Percentiles rank a stretch among this genome's conserved stretches.
Evolutionary conservation across 2,329 filamentous ascomycete genomes (phyloP).

Genomic region (Aspergillus floridensis): DNA sequence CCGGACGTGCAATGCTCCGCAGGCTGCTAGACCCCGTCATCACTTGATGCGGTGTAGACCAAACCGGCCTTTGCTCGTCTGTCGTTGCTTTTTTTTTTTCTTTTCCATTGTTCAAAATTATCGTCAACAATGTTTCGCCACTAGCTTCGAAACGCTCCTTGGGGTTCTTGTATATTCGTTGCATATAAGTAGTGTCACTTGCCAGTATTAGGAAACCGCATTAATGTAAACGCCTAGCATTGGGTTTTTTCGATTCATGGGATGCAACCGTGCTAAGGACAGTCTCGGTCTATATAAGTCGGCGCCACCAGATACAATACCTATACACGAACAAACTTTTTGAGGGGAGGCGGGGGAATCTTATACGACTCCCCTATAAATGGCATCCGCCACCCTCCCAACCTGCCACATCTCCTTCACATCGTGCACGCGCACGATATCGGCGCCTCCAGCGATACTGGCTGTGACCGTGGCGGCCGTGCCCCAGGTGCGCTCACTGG

Average conservation of each 20-base stretch:
- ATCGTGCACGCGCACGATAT: constrained; percentile 91
- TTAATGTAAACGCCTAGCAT: neutral
- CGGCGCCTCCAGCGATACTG: constrained; percentile 80
- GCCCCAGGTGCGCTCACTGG: constrained; percentile 72
- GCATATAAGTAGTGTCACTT: constrained; percentile 1
- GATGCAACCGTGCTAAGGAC: neutral
- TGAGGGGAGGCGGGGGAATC: too few species aligned
- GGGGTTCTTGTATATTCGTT: constrained; percentile 19
- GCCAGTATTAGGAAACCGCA: constrained; percentile 1
- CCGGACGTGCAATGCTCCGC: neutral
- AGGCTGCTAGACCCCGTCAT: neutral
- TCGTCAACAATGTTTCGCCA: neutral
- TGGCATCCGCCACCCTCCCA: constrained; percentile 85
- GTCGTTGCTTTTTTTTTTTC: constrained; percentile 5
- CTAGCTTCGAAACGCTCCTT: neutral
- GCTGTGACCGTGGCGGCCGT: constrained; percentile 86
- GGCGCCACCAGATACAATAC: too few species aligned
- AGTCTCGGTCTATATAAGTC: neutral
- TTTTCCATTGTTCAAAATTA: constrained; percentile 7
- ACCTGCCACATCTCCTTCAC: constrained; percentile 82
- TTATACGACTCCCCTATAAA: constrained; percentile 58
- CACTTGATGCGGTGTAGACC: neutral
- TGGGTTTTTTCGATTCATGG: neutral
- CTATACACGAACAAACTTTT: neutral
- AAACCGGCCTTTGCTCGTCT: neutral